Base-by-base conservation (phyloP, 768 basidiomycete genomes). In the Boletus tomentosulus region DNA sequence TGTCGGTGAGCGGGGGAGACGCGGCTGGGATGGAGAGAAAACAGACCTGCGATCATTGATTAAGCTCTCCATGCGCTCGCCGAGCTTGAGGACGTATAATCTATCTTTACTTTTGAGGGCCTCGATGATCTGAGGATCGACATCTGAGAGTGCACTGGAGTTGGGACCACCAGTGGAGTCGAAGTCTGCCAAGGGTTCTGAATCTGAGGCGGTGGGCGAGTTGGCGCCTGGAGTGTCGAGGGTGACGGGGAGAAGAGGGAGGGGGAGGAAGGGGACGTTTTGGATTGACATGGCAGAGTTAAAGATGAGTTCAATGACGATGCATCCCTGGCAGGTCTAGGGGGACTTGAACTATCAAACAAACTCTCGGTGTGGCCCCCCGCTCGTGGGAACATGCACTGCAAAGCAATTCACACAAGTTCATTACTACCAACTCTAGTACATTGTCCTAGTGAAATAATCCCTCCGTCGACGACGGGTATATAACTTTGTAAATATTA, bases 91-190 rank as follows among this genome's bases (percentile, higher is more conserved):
- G 45, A 93, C 89, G 69, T 85, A 93, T 57, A 93, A 78, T 66
- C 91, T 80, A 71, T 93, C 91, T 74, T 93, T 93, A 78, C 85
- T 86, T 71, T 78, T 83, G 58, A 93, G 86, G 22, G 92, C 91
- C 68, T 93, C 90, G 62, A 92, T 64, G 62, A 93, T 90, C 70
- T 87, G 85, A 10, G 82, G 78, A 75, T 92, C 90, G 58, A 84
- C 81, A 56, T 88, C 88, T 19, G 54, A 25, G 53, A 63, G 57
- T 41, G 56, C 43, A 52, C 67, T 59, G 46, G 48, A 35, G 33
- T 66, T 69, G 31, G 55, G 35, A 53, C 58, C 61, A 13, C 52
- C 63, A 9, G 64, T 67, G 51, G 56, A 51, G 42, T 72, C 74
- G 2, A 58, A 59, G 27, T 71, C 67, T 8, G 54, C 50, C 35